Percentiles rank a stretch among this genome's conserved stretches.
Evolutionary conservation across 2,329 filamentous ascomycete species (phyloP).

Genomic region (Didymella sp.): DNA sequence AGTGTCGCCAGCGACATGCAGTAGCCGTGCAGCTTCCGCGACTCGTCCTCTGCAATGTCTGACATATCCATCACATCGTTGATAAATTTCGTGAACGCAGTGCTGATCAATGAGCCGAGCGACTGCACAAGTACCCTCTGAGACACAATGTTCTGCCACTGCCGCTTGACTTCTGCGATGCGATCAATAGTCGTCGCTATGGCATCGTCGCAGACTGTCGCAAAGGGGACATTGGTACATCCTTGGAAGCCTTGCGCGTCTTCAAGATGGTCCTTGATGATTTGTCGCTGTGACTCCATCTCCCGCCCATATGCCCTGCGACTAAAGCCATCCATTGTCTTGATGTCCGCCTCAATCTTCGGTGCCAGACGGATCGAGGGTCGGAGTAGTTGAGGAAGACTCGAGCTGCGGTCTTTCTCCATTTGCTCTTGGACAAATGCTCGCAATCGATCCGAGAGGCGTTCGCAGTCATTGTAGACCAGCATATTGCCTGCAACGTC

Average conservation of each 20-base stretch:
- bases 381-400: conserved; percentile 38
- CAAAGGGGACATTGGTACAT: conserved; percentile 66
- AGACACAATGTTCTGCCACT: conserved; percentile 66
- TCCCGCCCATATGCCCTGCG: conserved; percentile 68
- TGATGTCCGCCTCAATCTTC: conserved; percentile 61
- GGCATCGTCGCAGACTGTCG: conserved; percentile 66
- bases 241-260: conserved; percentile 67
- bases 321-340: conserved; percentile 64
- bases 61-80: conserved; percentile 67
- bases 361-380: conserved; percentile 53
- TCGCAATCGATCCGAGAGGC: conserved; percentile 63
- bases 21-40: conserved; percentile 63
- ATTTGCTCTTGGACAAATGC: conserved; percentile 56
- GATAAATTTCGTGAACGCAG: conserved; percentile 65
- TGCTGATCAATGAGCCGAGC: conserved; percentile 64
- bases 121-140: conserved; percentile 67
- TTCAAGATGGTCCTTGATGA: conserved; percentile 67
- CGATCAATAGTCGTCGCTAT: conserved; percentile 65
- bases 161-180: conserved; percentile 62
- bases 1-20: conserved; percentile 64
- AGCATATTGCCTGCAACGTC: conserved; percentile 67
- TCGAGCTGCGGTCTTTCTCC: conserved; percentile 40
- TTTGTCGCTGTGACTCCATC: conserved; percentile 70
- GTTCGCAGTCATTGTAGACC: conserved; percentile 69
- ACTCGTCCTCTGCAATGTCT: conserved; percentile 70